A percentile compares a stretch with the other conserved stretches of the same genome.
phyloP scores from a whole-genome alignment of 2,329 filamentous ascomycete species.

The Clarireedia homoeocarpa region DNA sequence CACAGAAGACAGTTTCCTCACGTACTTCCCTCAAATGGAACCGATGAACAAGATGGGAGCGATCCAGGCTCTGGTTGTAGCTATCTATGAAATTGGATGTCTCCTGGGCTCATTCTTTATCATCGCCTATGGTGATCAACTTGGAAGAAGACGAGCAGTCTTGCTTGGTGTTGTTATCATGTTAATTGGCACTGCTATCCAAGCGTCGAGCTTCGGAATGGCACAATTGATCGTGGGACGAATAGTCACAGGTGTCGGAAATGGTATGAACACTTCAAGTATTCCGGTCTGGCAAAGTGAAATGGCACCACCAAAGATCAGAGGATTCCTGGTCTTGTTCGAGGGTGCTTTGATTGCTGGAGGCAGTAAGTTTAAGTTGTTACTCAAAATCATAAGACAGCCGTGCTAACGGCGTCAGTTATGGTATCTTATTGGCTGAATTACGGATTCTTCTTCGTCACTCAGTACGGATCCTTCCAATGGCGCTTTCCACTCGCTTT shows the following conservation, averaged over 20 bases:
- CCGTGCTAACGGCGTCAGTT: constrained; percentile 3
- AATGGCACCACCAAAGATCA: constrained; percentile 47
- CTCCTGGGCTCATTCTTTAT: constrained; percentile 50
- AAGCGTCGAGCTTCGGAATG: constrained; percentile 36
- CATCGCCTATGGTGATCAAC: constrained; percentile 45
- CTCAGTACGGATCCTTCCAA: constrained; percentile 41
- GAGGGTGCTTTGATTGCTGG: constrained; percentile 50
- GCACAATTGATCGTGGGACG: constrained; percentile 48
- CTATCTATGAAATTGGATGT: constrained; percentile 53
- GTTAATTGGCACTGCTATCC: constrained; percentile 44
- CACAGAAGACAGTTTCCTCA: constrained; percentile 42
- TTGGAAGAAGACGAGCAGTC: constrained; percentile 50
- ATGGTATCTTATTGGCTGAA: constrained; percentile 51
- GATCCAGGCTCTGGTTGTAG: constrained; percentile 42
- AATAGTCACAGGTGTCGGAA: constrained; percentile 42
- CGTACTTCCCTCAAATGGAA: constrained; percentile 15
- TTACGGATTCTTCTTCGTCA: constrained; percentile 47
- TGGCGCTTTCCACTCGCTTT: constrained; percentile 57
- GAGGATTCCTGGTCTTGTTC: constrained; percentile 54
- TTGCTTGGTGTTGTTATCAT: constrained; percentile 50
- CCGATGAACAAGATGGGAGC: constrained; percentile 18
- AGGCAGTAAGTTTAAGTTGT: constrained; percentile 30
- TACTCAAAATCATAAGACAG: not conserved
- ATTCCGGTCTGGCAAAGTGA: constrained; percentile 55
- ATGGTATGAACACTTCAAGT: constrained; percentile 41